These are phyloP conservation scores for Eucalyptus tenuipes DNA, from an alignment of 345 rosid species.

Conservation along the genomic window DNA sequence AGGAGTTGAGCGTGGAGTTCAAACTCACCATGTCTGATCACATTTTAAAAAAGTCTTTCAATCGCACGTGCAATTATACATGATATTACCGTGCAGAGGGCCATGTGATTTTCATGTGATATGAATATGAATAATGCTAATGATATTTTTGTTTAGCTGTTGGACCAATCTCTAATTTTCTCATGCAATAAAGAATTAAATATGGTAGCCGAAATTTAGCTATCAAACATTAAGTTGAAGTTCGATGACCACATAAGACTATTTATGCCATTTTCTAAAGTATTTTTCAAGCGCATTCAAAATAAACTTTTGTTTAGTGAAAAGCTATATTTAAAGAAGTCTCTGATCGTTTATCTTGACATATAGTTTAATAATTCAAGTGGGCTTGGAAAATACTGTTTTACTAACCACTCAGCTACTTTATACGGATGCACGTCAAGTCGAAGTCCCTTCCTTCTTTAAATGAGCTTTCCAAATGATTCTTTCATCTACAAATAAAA, in stretches of 20 bases:
- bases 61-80: fast-evolving
- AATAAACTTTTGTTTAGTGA: neutral
- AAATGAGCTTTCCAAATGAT: too few relatives aligned
- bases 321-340: neutral
- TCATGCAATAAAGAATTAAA: too few relatives aligned
- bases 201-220: too few relatives aligned
- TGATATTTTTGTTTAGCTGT: neutral
- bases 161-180: neutral
- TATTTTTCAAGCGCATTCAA: neutral
- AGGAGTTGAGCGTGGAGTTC: too few relatives aligned
- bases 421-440: too few relatives aligned
- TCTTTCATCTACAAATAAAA: neutral
- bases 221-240: neutral
- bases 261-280: neutral
- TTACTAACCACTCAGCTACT: neutral
- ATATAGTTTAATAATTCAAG: neutral
- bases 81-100: too few relatives aligned
- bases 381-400: neutral
- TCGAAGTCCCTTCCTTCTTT: too few relatives aligned
- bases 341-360: neutral
- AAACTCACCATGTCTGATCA: too few relatives aligned
- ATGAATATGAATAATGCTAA: neutral
- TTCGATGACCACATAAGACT: fast-evolving
- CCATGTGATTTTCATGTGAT: neutral
- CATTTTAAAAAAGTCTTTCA: too few relatives aligned